phyloP scores from a whole-genome alignment of 768 basidiomycete species.

The Tylopilus intermedius region DNA sequence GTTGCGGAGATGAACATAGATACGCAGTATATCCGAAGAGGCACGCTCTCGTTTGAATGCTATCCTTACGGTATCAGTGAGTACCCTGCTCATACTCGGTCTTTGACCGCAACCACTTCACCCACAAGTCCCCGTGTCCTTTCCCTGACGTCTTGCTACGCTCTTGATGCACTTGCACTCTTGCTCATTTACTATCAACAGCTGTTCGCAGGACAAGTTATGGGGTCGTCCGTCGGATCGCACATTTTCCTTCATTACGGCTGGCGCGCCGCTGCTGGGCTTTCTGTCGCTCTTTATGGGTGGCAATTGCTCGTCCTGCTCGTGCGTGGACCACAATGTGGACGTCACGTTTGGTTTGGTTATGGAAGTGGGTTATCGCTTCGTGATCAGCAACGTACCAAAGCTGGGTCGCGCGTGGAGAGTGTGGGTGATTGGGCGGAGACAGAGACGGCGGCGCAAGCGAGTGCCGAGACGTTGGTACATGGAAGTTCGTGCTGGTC shows the following conservation, averaged over 20 bases:
- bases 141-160: neutral
- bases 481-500: conserved; percentile 3
- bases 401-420: neutral
- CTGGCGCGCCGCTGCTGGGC: conserved; percentile 32
- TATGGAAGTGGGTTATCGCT: conserved; percentile 50
- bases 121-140: neutral
- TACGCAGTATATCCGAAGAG: conserved; percentile 25
- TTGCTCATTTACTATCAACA: conserved; percentile 1
- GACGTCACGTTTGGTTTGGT: conserved; percentile 49
- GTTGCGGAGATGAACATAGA: neutral
- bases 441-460: neutral
- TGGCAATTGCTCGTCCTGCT: conserved; percentile 34
- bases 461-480: conserved; percentile 5
- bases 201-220: conserved; percentile 37
- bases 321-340: conserved; percentile 35
- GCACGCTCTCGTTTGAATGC: conserved; percentile 30
- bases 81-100: neutral
- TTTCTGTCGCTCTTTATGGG: conserved; percentile 33
- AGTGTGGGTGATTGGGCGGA: neutral
- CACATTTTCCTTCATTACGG: conserved; percentile 39
- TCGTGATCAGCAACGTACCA: neutral
- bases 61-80: conserved; percentile 24
- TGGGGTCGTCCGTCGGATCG: conserved; percentile 40
- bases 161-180: neutral
- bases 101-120: neutral